A percentile compares a stretch with the other conserved stretches of the same genome.
Evolutionary conservation across 257 asterid genomes (phyloP).

Genomic region (Solanum rostratum): DNA sequence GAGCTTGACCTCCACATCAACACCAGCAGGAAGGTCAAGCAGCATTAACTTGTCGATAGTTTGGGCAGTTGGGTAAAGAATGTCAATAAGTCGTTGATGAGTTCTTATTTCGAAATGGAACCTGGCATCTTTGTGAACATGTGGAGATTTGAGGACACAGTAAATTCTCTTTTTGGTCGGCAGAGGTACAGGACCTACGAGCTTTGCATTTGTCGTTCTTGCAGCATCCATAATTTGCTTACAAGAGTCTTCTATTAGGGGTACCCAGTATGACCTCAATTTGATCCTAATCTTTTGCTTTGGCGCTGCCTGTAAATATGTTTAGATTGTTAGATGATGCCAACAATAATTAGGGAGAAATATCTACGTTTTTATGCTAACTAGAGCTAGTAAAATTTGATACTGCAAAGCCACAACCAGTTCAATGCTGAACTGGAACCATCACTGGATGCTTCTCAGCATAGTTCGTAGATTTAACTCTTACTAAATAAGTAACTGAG

Average conservation of each 20-base stretch:
- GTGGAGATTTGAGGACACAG: conserved; percentile 95
- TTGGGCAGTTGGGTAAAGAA: conserved; percentile 92
- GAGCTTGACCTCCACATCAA: conserved; percentile 98
- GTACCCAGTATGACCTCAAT: conserved; percentile 91
- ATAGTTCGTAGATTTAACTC: not conserved
- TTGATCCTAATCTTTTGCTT: conserved; percentile 96
- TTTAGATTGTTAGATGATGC: not conserved
- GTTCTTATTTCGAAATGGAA: conserved; percentile 92
- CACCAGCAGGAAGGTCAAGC: conserved; percentile 94
- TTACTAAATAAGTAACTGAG: not conserved
- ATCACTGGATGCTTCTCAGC: not conserved
- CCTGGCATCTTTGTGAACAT: conserved; percentile 95
- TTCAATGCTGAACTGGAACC: not conserved
- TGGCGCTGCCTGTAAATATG: conserved; percentile 49
- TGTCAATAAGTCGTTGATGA: conserved; percentile 92
- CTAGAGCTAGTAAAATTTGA: not conserved
- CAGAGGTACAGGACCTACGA: conserved; percentile 91
- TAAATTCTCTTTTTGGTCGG: conserved; percentile 77
- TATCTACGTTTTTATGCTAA: not conserved
- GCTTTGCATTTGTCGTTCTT: conserved; percentile 72
- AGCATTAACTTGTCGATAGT: conserved; percentile 95
- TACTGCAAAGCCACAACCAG: not conserved
- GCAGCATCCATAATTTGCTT: conserved; percentile 98
- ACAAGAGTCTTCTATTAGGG: conserved; percentile 86
- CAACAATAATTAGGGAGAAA: not conserved